Base-by-base conservation (phyloP, 2,329 filamentous ascomycete genomes). In the Ophiocordyceps unilateralis region DNA sequence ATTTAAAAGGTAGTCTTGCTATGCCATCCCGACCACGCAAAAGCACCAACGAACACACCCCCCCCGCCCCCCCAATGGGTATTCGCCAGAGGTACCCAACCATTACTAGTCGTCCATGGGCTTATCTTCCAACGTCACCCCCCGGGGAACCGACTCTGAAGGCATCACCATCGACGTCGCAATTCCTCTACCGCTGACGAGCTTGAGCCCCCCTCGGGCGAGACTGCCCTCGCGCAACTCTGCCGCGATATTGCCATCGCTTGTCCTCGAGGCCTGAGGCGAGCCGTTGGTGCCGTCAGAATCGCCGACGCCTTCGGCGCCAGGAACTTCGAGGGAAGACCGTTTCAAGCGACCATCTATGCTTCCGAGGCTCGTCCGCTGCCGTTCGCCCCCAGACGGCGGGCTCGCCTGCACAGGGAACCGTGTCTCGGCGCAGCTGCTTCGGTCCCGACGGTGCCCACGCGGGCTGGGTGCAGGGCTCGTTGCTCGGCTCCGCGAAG, bases 291-390 rank as follows among this genome's bases (percentile, higher is more conserved):
- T 51, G 24, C 64, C 61, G 14, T 61, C 53, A 2, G 40, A 59
- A 52, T 49, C 68, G 56, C 50, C 65, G 57, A 45, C 55, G 36
- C 44, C 43, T 6, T 72, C 68, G 46, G 65, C 72, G 40, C 74
- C 74, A 3, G 88, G 88, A 3, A 95, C 87, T 53, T 93, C 86
- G 2, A 95, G 72, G 55, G 84, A 91, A 40, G 78, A 66, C 49
- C 81, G 69, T 59, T 77, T 78, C 45, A 67, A 55, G 41, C 49
- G 49, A 23, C 64, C 55, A 43, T 61, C 64, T 17, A 74, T 61
- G 36, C 71, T 69, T 42, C 67, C 67, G 43, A 76, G 52, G 54
- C 66, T 69, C 50, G 56, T 56, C 19, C 70, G 67, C 59, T 71
- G 67, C 42, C 68, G 63, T 53, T 69, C 74, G 44, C 63, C 67